Percentiles rank a stretch among this genome's conserved stretches.
These are phyloP conservation scores for Phytophthora europaea DNA, from an alignment of 352 stramenopile genomes.

Conservation along the genomic window DNA sequence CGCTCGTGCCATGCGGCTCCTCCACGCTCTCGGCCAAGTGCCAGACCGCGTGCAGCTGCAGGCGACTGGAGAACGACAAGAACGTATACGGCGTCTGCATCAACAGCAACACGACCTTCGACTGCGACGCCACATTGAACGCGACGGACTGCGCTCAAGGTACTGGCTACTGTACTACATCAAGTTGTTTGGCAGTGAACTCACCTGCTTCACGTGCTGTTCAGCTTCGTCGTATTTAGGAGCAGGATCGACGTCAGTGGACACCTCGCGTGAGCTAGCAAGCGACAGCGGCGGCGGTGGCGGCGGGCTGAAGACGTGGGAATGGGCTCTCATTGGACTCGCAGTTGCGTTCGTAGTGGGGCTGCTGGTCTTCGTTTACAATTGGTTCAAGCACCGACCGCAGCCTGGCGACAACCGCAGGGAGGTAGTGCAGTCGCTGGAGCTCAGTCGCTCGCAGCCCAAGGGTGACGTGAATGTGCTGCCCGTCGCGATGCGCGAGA, in stretches of 20 bases:
- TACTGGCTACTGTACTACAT: background rate
- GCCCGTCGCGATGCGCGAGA: conserved; percentile 25
- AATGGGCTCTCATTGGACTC: conserved; percentile 51
- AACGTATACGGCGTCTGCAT: conserved; percentile 26
- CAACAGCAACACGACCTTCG: conserved; percentile 15
- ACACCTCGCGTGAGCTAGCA: conserved; percentile 4
- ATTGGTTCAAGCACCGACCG: conserved; percentile 65
- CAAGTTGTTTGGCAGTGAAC: background rate
- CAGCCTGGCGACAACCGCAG: conserved; percentile 40
- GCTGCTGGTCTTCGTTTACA: conserved; percentile 49
- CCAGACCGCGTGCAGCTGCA: conserved; percentile 31
- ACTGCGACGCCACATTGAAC: conserved; percentile 21
- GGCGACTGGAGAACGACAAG: conserved; percentile 19
- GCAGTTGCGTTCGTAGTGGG: conserved; percentile 41
- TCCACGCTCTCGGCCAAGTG: conserved; percentile 17
- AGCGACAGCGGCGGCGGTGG: conserved; percentile 7
- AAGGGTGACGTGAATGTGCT: conserved; percentile 31
- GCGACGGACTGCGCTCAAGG: conserved; percentile 25
- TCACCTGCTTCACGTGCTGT: background rate
- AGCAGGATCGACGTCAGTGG: background rate
- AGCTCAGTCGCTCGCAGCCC: conserved; percentile 42
- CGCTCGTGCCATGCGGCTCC: conserved; percentile 20
- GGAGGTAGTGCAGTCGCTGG: conserved; percentile 38
- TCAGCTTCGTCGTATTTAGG: conserved; percentile 15
- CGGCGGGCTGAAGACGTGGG: conserved; percentile 37